phyloP scores from a whole-genome alignment of 2,329 filamentous ascomycete species.

The Hypoxylon sp. region DNA sequence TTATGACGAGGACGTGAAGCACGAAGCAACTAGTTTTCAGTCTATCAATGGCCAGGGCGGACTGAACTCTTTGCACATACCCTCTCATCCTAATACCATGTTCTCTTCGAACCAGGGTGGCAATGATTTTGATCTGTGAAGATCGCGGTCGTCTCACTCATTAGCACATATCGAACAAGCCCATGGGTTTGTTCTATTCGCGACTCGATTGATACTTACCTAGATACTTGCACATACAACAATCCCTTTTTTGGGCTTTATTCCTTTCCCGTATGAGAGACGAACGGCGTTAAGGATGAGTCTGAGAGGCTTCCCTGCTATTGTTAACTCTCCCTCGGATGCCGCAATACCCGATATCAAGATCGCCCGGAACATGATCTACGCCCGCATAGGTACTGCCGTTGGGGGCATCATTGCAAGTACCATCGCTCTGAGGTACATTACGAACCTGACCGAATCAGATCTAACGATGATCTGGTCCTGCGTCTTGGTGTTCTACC shows the following conservation, averaged over 20 bases:
- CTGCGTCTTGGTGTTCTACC: not conserved
- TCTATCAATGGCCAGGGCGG: conserved; percentile 46
- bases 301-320: not conserved
- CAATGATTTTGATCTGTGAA: conserved; percentile 43
- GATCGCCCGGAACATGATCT: not conserved
- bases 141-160: not conserved
- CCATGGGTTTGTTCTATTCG: not conserved
- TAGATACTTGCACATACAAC: not conserved
- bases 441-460: not conserved
- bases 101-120: conserved; percentile 44
- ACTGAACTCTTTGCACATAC: conserved; percentile 47
- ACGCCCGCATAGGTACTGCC: not conserved
- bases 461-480: not conserved
- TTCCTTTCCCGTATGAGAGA: not conserved
- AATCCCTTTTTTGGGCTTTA: not conserved
- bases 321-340: not conserved
- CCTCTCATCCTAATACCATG: conserved; percentile 37
- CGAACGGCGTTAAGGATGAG: not conserved
- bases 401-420: not conserved
- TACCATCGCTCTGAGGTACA: not conserved
- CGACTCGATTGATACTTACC: not conserved
- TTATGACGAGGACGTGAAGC: conserved; percentile 52
- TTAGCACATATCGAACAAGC: not conserved
- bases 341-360: not conserved
- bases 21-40: conserved; percentile 48